Evolutionary conservation across 768 basidiomycete genomes (phyloP), one percentile per base, ranked within the genome.

Genomic region (Tricholomella constricta): DNA sequence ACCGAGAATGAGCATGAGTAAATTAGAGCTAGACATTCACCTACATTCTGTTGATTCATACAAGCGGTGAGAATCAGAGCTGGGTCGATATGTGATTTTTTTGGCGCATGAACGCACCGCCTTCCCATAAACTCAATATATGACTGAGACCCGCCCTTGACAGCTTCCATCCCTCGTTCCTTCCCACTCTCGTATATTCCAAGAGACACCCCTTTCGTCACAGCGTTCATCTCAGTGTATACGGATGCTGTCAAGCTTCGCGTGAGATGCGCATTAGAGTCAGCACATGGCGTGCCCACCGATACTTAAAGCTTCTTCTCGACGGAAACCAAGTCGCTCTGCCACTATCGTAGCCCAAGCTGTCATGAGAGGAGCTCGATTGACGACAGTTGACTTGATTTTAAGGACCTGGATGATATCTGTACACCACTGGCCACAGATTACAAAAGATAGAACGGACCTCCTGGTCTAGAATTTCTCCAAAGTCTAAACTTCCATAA

Each of bases 361-460:
- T 50, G 87, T 94, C 90, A 98, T 91, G 40, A 98, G 78, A 0
- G 96, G 96, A 1, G 96, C 95, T 20, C 96, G 85, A 68, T 98
- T 98, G 40, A 91, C 79, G 17, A 92, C 78, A 17, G 83, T 77
- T 7, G 74, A 77, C 58, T 91, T 87, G 17, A 68, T 69, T 55
- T 68, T 74, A 37, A 97, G 75, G 7, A 76, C 66, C 90, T 93
- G 53, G 19, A 1, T 6, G 8, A 26, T 27, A 26, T n/a, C 27
- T 29, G 22, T 23, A 15, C 19, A 10, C 19, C 23, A n/a, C 6
- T 15, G 7, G 8, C 19, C 23, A n/a, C 6, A 10, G 7, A 27
- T 14, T 36, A 22, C 6, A 8, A 31, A 36, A 35, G 35, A 17
- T 6, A 31, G 10, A 46, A 26, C 75, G 25, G 59, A 88, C 88